Base-by-base conservation (phyloP, 768 basidiomycete species). In the Mycena galericulata region DNA sequence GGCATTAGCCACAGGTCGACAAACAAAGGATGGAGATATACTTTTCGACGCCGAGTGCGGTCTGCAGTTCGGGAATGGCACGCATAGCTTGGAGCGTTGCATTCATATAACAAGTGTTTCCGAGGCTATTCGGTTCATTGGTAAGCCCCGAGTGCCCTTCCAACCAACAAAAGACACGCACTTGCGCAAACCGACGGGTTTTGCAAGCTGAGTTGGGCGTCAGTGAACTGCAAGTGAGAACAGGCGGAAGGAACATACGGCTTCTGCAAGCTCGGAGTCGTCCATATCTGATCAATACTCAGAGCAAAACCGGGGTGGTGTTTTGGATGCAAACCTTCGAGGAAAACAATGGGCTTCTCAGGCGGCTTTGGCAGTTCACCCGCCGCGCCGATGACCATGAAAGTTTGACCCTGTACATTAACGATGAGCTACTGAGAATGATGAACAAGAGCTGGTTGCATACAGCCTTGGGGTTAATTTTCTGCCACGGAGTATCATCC, bases 41-140 rank as follows among this genome's bases (percentile, higher is more conserved):
- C 88, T 72, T 72, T 68, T 72, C 58, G 45, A 81, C 79, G 74
- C 78, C 79, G 24, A 98, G 84, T 0, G 94, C 93, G 1, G 84
- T 77, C 74, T 93, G 91, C 6, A 99, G 86, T 73, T 98, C 96
- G 2, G 97, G 96, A 55, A 99, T 92, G 4, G 94, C 90, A 26
- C 95, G 92, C 69, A 99, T 86, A n/a, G 93, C 91, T 82, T 99
- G 98, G 1, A 99, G 84, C 2, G 94, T 95, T 1, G 98, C 90
- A 76, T 97, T 99, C 92, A 98, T 95, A 81, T 99, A 99, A 75
- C 97, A 98, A 0, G 97, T 98, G 76, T 98, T 98, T 38, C 97
- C 96, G 40, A 97, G 82, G 75, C 88, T 89, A 70, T 63, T 55
- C 43, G 12, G 50, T 29, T 41, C 36, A 34, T 24, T 50, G 43